Percentiles rank a stretch among this genome's conserved stretches.
Conservation (phyloP, 768 basidiomycete species). For the Rhizopogon salebrosus region DNA sequence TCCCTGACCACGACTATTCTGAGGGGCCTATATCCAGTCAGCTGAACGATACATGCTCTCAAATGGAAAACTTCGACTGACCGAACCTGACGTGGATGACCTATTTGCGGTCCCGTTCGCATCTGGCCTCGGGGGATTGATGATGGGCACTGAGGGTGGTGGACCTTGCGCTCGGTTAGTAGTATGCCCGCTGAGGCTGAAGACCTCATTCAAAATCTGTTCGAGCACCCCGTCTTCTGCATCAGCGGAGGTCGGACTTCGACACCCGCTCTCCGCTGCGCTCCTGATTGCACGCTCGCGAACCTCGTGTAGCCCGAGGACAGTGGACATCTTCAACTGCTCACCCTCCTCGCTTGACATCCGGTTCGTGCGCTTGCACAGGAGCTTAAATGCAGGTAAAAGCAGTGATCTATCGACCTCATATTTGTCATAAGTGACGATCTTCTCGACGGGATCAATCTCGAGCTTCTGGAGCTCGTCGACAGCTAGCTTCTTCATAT, state of each 20-base stretch:
- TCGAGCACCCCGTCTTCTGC: slow-evolving; percentile 22
- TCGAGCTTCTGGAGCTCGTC: slow-evolving; percentile 47
- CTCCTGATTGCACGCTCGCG: slow-evolving; percentile 42
- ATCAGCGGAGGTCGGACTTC: slow-evolving; percentile 22
- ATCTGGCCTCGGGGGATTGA: neutral
- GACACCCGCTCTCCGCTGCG: slow-evolving; percentile 24
- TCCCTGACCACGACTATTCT: no score
- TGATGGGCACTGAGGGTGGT: neutral
- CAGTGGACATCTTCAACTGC: slow-evolving; percentile 50
- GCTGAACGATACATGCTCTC: no score
- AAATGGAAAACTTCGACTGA: neutral
- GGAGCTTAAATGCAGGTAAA: slow-evolving; percentile 44
- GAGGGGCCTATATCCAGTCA: neutral
- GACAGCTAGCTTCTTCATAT: slow-evolving; percentile 46
- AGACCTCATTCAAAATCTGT: slow-evolving; percentile 27
- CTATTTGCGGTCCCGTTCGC: neutral
- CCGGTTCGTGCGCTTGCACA: slow-evolving; percentile 48
- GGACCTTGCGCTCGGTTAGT: neutral
- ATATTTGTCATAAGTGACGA: slow-evolving; percentile 51
- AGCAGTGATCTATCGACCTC: slow-evolving; percentile 44
- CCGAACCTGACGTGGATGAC: neutral
- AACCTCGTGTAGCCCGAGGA: slow-evolving; percentile 46
- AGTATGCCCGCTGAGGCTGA: slow-evolving; percentile 13
- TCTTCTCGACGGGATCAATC: slow-evolving; percentile 46
- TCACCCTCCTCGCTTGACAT: slow-evolving; percentile 51